Conservation (phyloP, 306 rosid genomes). For the Lathyrus sativus region DNA sequence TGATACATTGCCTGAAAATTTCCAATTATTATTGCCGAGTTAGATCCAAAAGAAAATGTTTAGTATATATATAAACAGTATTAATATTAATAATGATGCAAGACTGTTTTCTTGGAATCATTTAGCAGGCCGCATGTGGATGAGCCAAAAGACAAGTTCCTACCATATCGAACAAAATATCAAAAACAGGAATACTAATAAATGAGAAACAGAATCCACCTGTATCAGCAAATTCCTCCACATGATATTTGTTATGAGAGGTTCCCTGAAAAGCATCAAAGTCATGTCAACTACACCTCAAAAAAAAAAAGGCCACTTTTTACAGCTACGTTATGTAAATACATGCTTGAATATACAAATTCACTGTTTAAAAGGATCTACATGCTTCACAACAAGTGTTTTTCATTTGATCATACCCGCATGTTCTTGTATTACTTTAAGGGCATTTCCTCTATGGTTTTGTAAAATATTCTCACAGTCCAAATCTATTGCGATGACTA, state of each 20-base stretch:
- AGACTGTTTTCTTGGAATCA: slow-evolving; percentile 9
- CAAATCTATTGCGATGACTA: neutral
- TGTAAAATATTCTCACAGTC: neutral
- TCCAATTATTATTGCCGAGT: slow-evolving; percentile 26
- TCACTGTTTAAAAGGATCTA: neutral
- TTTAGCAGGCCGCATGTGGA: slow-evolving; percentile 8
- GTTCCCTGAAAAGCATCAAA: slow-evolving; percentile 65
- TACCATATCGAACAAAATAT: slow-evolving; percentile 10
- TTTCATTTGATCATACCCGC: slow-evolving; percentile 3
- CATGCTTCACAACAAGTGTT: neutral
- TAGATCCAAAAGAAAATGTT: slow-evolving; percentile 11
- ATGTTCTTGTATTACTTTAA: slow-evolving; percentile 4
- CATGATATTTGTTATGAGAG: slow-evolving; percentile 91
- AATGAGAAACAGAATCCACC: slow-evolving; percentile 50
- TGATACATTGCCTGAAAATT: slow-evolving; percentile 82
- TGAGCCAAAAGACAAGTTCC: slow-evolving; percentile 25
- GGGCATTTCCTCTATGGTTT: slow-evolving; percentile 5
- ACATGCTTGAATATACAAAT: neutral
- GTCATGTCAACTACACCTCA: slow-evolving; percentile 35
- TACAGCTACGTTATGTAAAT: neutral
- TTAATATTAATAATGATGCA: neutral
- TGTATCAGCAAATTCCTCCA: slow-evolving; percentile 96
- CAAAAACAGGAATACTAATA: neutral
- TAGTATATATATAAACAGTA: neutral
- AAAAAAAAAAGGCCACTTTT: neutral